Evolutionary conservation across 352 stramenopile species (phyloP).

Genomic region (Phytophthora ramorum): DNA sequence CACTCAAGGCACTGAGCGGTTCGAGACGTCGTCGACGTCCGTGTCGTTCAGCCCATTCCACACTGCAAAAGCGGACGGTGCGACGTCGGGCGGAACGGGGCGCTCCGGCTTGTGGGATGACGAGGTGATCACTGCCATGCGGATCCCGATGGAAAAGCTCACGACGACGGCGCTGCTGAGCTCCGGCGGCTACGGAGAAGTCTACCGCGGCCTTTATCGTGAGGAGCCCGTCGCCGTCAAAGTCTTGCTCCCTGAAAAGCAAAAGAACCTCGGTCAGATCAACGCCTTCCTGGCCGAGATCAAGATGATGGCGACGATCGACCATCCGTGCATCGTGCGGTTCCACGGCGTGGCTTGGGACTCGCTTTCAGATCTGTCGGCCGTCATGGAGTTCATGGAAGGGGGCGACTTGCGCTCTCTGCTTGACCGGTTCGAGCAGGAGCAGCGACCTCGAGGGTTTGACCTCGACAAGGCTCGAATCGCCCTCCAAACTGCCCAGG

Average conservation of each 20-base stretch:
- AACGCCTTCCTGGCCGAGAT: conserved; percentile 61
- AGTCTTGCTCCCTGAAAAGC: conserved; percentile 43
- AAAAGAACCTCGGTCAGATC: conserved; percentile 53
- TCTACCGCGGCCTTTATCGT: conserved; percentile 56
- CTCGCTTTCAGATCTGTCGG: conserved; percentile 47
- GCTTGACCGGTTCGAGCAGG: conserved; percentile 41
- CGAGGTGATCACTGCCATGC: conserved; percentile 32
- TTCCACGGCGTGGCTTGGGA: conserved; percentile 72
- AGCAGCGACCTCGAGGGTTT: conserved; percentile 38
- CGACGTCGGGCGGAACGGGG: not conserved
- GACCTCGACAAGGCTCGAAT: conserved; percentile 51
- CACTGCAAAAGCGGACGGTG: conserved; percentile 4
- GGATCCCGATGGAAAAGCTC: conserved; percentile 63
- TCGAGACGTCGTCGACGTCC: conserved; percentile 32
- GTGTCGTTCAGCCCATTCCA: conserved; percentile 27
- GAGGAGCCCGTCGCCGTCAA: conserved; percentile 64
- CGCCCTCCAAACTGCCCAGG: conserved; percentile 47
- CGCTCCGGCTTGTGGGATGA: conserved; percentile 45
- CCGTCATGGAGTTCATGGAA: conserved; percentile 64
- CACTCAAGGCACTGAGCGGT: conserved; percentile 32
- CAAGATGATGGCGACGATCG: conserved; percentile 61
- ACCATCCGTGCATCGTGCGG: conserved; percentile 64
- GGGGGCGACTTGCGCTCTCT: conserved; percentile 53
- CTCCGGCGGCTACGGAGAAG: conserved; percentile 53
- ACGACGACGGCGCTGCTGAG: conserved; percentile 42